Percentiles rank a stretch among this genome's conserved stretches.
Conservation (phyloP, 164 flowering plant species). For the Annona squamosa region DNA sequence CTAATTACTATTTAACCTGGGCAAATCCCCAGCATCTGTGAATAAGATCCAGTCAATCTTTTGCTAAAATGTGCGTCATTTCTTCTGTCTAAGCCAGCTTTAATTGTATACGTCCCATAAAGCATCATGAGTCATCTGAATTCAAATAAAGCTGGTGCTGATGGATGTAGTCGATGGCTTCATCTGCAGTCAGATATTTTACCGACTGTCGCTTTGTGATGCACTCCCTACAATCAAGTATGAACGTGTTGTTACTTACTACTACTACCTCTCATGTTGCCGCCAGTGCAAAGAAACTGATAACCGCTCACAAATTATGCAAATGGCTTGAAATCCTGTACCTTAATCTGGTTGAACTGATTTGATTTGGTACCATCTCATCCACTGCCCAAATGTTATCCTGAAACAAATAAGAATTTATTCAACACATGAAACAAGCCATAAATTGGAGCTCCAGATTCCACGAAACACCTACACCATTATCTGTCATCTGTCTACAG, state of each 20-base stretch:
- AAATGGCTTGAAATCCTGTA: slow-evolving; percentile 13
- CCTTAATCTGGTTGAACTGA: slow-evolving; percentile 87
- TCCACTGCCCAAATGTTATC: slow-evolving; percentile 67
- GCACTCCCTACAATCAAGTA: slow-evolving; percentile 50
- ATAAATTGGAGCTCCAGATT: not conserved
- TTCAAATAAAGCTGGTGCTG: slow-evolving; percentile 40
- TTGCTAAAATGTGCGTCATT: not conserved
- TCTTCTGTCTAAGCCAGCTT: not conserved
- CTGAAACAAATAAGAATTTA: slow-evolving; percentile 23
- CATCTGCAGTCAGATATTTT: slow-evolving; percentile 63
- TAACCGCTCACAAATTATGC: not conserved
- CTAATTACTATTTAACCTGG: too few species aligned
- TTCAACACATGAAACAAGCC: not conserved
- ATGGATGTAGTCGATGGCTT: slow-evolving; percentile 59
- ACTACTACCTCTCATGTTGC: not conserved
- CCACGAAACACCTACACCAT: not conserved
- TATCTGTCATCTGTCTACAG: not conserved
- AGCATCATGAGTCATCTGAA: not conserved
- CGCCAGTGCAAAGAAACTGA: not conserved
- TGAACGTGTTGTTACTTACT: not conserved
- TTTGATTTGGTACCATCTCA: slow-evolving; percentile 75
- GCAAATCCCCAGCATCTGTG: not conserved
- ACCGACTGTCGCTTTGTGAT: slow-evolving; percentile 61
- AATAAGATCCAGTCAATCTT: not conserved
- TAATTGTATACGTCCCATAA: not conserved